A percentile compares a stretch with the other conserved stretches of the same genome.
Evolutionary conservation across 768 basidiomycete genomes (phyloP).

Genomic region (Naganishia antarctica): DNA sequence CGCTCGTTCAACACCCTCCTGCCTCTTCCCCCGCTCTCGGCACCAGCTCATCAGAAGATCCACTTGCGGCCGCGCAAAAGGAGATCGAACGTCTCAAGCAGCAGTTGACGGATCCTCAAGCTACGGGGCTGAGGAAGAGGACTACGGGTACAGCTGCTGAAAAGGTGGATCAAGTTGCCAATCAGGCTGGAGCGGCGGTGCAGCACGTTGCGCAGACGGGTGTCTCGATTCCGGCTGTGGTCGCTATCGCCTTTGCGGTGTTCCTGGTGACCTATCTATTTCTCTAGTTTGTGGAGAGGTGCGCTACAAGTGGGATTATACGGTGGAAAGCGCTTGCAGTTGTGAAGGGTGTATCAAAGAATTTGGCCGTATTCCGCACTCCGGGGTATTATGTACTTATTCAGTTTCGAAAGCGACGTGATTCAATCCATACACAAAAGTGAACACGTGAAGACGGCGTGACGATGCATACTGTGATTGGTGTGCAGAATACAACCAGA

Average conservation of each 20-base stretch:
- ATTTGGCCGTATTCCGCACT: background rate
- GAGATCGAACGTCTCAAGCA: slow-evolving; percentile 22
- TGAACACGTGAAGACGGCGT: too few relatives aligned
- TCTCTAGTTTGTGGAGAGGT: too few relatives aligned
- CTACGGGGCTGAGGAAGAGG: slow-evolving; percentile 23
- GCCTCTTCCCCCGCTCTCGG: slow-evolving; percentile 12
- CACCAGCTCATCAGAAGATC: background rate
- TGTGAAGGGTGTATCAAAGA: too few relatives aligned
- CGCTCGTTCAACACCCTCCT: slow-evolving; percentile 7
- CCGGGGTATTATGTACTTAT: too few relatives aligned
- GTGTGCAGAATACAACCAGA: too few relatives aligned
- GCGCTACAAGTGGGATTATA: too few relatives aligned
- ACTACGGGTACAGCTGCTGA: slow-evolving; percentile 12
- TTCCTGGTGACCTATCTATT: slow-evolving; percentile 26
- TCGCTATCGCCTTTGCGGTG: slow-evolving; percentile 19
- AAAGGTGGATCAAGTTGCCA: background rate
- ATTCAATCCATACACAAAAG: too few relatives aligned
- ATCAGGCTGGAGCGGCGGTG: slow-evolving; percentile 13
- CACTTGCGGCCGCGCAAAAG: background rate
- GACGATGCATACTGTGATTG: too few relatives aligned
- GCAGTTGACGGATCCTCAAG: slow-evolving; percentile 6
- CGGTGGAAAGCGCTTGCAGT: too few relatives aligned
- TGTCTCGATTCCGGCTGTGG: slow-evolving; percentile 21
- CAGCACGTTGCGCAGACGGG: slow-evolving; percentile 10
- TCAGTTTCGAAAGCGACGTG: too few relatives aligned